A percentile compares a stretch with the other conserved stretches of the same genome.
Evolutionary conservation across 805 yeast genomes (phyloP).

Genomic region (Vanderwaltozyma tropicalis): DNA sequence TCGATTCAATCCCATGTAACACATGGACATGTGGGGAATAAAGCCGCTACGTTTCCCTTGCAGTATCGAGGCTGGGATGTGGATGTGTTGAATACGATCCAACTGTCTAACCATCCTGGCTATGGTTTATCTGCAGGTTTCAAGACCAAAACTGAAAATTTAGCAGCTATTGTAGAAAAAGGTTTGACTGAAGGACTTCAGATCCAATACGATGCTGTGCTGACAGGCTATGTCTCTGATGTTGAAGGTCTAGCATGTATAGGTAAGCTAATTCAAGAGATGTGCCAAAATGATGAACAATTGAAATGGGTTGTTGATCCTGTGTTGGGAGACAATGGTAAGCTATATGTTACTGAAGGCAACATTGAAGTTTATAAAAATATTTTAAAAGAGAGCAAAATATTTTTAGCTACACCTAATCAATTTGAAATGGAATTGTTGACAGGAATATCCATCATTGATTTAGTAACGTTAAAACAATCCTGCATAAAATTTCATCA

Average conservation of each 20-base stretch:
- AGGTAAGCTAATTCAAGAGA: constrained; percentile 30
- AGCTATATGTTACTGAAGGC: constrained; percentile 55
- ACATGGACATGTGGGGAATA: constrained; percentile 92
- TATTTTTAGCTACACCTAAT: constrained; percentile 56
- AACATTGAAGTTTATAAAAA: constrained; percentile 43
- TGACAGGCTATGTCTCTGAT: constrained; percentile 75
- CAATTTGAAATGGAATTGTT: constrained; percentile 63
- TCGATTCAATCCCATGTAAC: constrained; percentile 83
- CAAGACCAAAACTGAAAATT: constrained; percentile 35
- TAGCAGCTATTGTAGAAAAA: constrained; percentile 37
- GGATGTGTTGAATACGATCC: constrained; percentile 79
- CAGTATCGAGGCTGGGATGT: constrained; percentile 89
- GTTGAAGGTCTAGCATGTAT: constrained; percentile 45
- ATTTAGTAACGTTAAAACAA: constrained; percentile 28
- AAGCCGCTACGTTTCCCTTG: constrained; percentile 82
- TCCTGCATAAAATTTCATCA: constrained; percentile 36
- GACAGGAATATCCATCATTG: constrained; percentile 36
- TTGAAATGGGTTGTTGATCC: constrained; percentile 73
- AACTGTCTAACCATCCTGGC: constrained; percentile 88
- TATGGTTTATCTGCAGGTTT: constrained; percentile 60
- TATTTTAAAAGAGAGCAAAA: constrained; percentile 34
- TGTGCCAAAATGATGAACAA: constrained; percentile 21
- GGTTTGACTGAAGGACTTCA: constrained; percentile 45
- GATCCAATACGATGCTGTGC: constrained; percentile 48
- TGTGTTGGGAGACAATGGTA: constrained; percentile 85